Evolutionary conservation across 768 basidiomycete species (phyloP), one percentile per base, ranked within the genome.

Genomic region (Podaxis pistillaris): DNA sequence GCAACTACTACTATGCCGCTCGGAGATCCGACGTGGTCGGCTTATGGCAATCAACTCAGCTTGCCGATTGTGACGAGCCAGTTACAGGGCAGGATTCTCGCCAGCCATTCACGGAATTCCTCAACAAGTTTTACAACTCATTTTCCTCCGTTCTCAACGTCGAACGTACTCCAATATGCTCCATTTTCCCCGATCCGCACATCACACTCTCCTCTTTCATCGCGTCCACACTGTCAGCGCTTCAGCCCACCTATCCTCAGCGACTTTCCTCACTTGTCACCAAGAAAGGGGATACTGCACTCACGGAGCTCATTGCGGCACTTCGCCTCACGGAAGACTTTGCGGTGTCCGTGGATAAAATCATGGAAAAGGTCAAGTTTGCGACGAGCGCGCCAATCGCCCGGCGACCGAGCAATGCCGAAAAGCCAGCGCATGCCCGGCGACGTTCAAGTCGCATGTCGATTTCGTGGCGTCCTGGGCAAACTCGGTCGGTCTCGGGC

Each of bases 1-100:
- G 92, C 63, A 91, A 90, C 69, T 98, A 97, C 72, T 99, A 98
- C 77, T 93, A 94, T 74, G 92, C 92, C 12, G 89, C 93, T 9
- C 81, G 93, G 30, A 80, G 94, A 60, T 79, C 83, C 13, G 67
- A 78, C 15, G 73, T 96, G 13, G 79, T 93, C 46, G 76, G 84
- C 15, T 68, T 81, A 62, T 98, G 96, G 96, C 82, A 86, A 66
- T 76, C 77, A 28, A 83, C 83, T 1, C 70, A 71, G 0, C 75
- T 95, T 37, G 69, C 73, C 1, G 87, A 89, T 65, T 81, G 80
- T 26, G 61, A 59, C n/a, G 54, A 56, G 7, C 72, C 17, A 33
- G 66, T 5, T 38, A 72, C 7, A 54, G 69, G 40, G 44, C 67
- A 49, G 12, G 46, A 56, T 17, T 9, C 30, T 40, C 54, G 47